Percentiles rank a stretch among this genome's conserved stretches.
Conservation (phyloP, 495 filamentous ascomycete species). For the Penicillium paradoxum region DNA sequence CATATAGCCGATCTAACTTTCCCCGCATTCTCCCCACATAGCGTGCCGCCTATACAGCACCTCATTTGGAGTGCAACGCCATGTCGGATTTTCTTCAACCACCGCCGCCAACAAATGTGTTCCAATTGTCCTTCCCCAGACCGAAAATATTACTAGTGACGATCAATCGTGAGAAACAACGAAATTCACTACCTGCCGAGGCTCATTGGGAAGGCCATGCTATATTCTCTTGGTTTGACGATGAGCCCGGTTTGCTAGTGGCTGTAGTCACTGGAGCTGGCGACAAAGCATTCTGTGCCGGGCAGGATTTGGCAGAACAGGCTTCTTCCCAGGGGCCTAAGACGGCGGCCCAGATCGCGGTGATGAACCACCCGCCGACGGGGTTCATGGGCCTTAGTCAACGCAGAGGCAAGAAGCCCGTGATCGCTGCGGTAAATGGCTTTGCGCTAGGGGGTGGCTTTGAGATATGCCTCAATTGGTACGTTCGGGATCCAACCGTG, state of each 20-base stretch:
- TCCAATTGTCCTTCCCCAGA: conserved; percentile 27
- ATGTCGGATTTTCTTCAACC: conserved; percentile 9
- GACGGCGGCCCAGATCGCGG: conserved; percentile 4
- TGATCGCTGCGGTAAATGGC: conserved; percentile 69
- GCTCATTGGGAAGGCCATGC: conserved; percentile 42
- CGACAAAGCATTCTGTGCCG: conserved; percentile 48
- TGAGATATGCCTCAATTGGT: conserved; percentile 61
- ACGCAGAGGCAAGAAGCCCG: conserved; percentile 42
- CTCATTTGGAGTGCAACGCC: neutral
- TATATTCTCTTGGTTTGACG: conserved; percentile 47
- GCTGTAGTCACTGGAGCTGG: conserved; percentile 47
- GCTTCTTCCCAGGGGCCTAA: conserved; percentile 5
- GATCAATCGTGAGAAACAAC: conserved; percentile 31
- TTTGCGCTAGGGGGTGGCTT: conserved; percentile 66
- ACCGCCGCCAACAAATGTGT: conserved; percentile 17
- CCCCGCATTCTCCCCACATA: neutral
- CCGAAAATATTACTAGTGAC: conserved; percentile 33
- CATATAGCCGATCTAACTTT: neutral
- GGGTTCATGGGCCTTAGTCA: conserved; percentile 30
- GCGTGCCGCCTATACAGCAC: too few relatives aligned
- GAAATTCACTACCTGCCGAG: conserved; percentile 39
- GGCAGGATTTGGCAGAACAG: conserved; percentile 40
- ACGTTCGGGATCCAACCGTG: neutral
- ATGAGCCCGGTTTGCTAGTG: conserved; percentile 43
- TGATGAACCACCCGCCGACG: conserved; percentile 17